Percentiles rank a stretch among this genome's conserved stretches.
Evolutionary conservation across 2,329 filamentous ascomycete genomes (phyloP).

Genomic region (Exophiala sp.): DNA sequence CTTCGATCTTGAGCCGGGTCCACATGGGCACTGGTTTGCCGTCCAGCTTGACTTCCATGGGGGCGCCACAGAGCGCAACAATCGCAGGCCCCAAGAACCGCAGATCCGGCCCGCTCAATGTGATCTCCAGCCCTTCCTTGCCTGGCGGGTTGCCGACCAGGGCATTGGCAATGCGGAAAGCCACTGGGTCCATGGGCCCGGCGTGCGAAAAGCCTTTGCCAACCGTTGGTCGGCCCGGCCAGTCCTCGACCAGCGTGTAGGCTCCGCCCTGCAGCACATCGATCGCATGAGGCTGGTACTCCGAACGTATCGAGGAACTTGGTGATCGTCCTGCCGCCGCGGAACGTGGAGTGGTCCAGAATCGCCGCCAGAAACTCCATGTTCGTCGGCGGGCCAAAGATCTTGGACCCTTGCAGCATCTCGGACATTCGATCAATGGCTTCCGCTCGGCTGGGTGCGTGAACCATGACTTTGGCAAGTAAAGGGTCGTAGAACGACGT

Average conservation of each 20-base stretch:
- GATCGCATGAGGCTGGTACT: constrained; percentile 47
- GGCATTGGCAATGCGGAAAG: constrained; percentile 53
- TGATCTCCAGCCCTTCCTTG: constrained; percentile 55
- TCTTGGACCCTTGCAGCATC: constrained; percentile 42
- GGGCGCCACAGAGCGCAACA: constrained; percentile 53
- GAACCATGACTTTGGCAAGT: constrained; percentile 55
- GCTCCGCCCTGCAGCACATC: constrained; percentile 53
- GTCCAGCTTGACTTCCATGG: constrained; percentile 49
- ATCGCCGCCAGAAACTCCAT: constrained; percentile 51
- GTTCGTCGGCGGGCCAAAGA: constrained; percentile 53
- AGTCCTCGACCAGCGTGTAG: constrained; percentile 56
- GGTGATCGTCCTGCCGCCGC: constrained; percentile 50
- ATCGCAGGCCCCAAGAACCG: constrained; percentile 51
- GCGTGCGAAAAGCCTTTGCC: constrained; percentile 55
- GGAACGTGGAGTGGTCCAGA: constrained; percentile 43
- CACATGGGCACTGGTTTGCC: constrained; percentile 49
- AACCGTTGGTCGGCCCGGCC: constrained; percentile 51
- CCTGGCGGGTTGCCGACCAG: constrained; percentile 52
- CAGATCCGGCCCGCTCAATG: constrained; percentile 54
- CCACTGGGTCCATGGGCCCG: constrained; percentile 58
- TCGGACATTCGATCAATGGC: constrained; percentile 43
- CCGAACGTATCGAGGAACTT: constrained; percentile 50
- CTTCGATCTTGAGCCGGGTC: constrained; percentile 46
- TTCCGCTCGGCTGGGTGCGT: constrained; percentile 39
- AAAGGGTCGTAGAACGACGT: constrained; percentile 55